A percentile compares a stretch with the other conserved stretches of the same genome.
Conservation (phyloP, 768 basidiomycete species). For the Rhodotorula taiwanensis region DNA sequence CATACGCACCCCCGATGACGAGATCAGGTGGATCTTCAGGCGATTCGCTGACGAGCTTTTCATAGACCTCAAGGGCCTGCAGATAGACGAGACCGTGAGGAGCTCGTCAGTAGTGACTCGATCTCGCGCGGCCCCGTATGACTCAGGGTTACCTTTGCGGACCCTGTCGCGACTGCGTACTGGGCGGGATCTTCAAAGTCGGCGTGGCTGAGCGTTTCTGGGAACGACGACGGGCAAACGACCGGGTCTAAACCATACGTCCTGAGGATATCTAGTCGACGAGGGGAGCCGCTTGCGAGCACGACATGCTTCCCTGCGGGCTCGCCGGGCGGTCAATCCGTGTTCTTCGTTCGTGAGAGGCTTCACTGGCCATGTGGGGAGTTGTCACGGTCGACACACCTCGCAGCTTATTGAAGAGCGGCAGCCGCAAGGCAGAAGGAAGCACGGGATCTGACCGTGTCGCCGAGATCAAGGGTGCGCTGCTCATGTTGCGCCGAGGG, state of each 20-base stretch:
- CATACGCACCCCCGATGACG: conserved; percentile 60
- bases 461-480: neutral
- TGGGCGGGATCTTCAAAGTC: conserved; percentile 66
- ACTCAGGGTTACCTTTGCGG: conserved; percentile 53
- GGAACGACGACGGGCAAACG: conserved; percentile 68
- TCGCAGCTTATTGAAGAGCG: conserved; percentile 28
- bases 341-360: no score
- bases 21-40: conserved; percentile 69
- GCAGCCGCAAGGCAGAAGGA: conserved; percentile 28
- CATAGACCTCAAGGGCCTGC: conserved; percentile 74
- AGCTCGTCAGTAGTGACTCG: neutral
- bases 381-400: no score
- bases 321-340: no score
- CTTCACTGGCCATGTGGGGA: no score
- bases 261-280: conserved; percentile 37
- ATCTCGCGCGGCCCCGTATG: neutral
- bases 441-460: conserved; percentile 15
- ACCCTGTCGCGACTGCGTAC: conserved; percentile 69
- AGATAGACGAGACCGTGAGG: neutral
- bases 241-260: conserved; percentile 60
- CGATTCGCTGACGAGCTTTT: conserved; percentile 60
- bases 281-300: conserved; percentile 37
- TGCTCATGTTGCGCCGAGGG: no score
- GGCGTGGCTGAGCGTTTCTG: conserved; percentile 63
- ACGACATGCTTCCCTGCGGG: conserved; percentile 35